These are phyloP conservation scores for Fraxinus excelsior DNA, from an alignment of 257 asterid species.

Conservation along the genomic window DNA sequence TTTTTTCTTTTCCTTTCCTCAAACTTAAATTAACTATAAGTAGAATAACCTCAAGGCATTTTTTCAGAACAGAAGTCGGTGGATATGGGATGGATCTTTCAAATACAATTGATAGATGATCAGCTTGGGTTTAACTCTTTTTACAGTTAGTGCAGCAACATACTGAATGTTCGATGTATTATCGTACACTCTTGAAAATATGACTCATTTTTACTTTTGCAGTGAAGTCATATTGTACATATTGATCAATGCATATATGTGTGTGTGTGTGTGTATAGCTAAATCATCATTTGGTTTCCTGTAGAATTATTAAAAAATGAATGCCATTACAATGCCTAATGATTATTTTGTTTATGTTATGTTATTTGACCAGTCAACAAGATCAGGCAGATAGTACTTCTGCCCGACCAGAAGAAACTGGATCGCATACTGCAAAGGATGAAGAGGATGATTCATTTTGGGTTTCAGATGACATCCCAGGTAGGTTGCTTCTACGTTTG, in stretches of 20 bases:
- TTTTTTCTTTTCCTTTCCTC: not conserved
- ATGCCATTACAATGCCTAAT: not conserved
- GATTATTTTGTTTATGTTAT: conserved; percentile 20
- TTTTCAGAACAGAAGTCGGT: not conserved
- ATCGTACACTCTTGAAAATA: not conserved
- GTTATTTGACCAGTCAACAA: conserved; percentile 53
- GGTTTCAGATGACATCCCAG: conserved; percentile 80
- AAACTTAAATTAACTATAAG: not conserved
- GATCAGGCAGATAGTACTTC: conserved; percentile 51
- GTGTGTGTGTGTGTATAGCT: not conserved
- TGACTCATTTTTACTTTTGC: not conserved
- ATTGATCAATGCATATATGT: not conserved
- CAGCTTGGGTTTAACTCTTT: no score
- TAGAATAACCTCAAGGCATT: not conserved
- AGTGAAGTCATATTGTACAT: not conserved
- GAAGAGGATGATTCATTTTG: conserved; percentile 68
- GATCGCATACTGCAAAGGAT: conserved; percentile 39
- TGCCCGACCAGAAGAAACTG: conserved; percentile 41
- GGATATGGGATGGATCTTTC: not conserved
- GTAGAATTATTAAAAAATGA: not conserved
- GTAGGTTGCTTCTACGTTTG: conserved; percentile 42
- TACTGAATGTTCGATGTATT: not conserved
- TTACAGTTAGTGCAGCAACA: not conserved
- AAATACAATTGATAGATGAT: no score
- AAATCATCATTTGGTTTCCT: not conserved